phyloP scores from a whole-genome alignment of 768 basidiomycete species.

The Sporobolomyces roseus region DNA sequence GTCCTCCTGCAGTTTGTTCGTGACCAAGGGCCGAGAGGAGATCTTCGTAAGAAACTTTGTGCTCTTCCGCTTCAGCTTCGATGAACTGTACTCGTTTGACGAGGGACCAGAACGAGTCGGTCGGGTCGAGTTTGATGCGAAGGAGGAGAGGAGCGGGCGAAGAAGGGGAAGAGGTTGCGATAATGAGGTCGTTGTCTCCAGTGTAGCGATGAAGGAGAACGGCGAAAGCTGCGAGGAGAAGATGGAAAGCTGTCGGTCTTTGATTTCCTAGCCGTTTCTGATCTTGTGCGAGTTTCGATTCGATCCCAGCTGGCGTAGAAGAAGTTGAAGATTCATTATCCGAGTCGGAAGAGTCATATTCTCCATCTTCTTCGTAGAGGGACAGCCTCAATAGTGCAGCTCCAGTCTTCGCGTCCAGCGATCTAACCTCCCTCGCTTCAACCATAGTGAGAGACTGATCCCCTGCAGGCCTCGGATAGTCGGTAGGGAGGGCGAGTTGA shows the following conservation, averaged over 20 bases:
- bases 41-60: constrained; percentile 74
- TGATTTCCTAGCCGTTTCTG: constrained; percentile 43
- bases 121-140: constrained; percentile 73
- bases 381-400: constrained; percentile 64
- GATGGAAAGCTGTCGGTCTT: constrained; percentile 76
- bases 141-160: constrained; percentile 76
- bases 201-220: constrained; percentile 91
- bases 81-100: constrained; percentile 78
- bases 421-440: constrained; percentile 71
- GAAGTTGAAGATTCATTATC: constrained; percentile 54
- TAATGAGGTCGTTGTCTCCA: constrained; percentile 86
- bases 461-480: constrained; percentile 78
- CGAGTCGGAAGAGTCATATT: constrained; percentile 54
- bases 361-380: constrained; percentile 62
- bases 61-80: constrained; percentile 74
- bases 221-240: constrained; percentile 85
- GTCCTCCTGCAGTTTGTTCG: constrained; percentile 51
- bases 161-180: constrained; percentile 75
- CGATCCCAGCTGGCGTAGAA: too few relatives aligned
- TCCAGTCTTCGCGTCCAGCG: constrained; percentile 68
- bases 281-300: too few relatives aligned
- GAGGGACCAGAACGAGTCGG: constrained; percentile 83
- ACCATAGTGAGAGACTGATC: constrained; percentile 61
- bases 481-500: constrained; percentile 86
- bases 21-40: constrained; percentile 62